Conservation (phyloP, 768 basidiomycete genomes). For the Boletus coccyginus region DNA sequence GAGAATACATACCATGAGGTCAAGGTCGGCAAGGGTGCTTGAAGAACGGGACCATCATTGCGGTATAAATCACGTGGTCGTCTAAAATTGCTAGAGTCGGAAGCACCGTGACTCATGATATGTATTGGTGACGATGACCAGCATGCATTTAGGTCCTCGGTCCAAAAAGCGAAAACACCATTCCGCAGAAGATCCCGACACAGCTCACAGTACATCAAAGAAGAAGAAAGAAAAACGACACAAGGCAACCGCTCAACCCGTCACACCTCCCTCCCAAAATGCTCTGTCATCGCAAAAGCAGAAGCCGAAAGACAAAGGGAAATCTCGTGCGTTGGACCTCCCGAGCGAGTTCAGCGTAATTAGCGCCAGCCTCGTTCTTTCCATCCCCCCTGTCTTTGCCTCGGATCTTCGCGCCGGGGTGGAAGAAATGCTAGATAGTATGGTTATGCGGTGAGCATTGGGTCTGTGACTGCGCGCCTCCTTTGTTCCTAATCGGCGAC, state of each 20-base stretch:
- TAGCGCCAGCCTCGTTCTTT: constrained; percentile 63
- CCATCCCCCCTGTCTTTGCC: constrained; percentile 81
- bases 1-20: constrained; percentile 20
- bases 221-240: constrained; percentile 36
- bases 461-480: neutral
- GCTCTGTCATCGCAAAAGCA: constrained; percentile 10
- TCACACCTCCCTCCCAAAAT: constrained; percentile 4
- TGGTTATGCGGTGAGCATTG: constrained; percentile 83
- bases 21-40: neutral
- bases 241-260: constrained; percentile 2
- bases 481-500: constrained; percentile 1
- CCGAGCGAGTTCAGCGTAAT: constrained; percentile 58
- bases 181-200: constrained; percentile 15
- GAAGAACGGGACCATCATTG: neutral
- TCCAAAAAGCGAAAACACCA: constrained; percentile 53
- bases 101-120: neutral
- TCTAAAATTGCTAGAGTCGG: constrained; percentile 9
- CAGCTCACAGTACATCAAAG: constrained; percentile 30
- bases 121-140: constrained; percentile 5
- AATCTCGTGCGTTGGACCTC: constrained; percentile 31
- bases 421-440: constrained; percentile 88
- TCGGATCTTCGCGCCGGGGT: constrained; percentile 69
- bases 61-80: constrained; percentile 19
- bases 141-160: constrained; percentile 6
- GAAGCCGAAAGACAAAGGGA: constrained; percentile 36